These are phyloP conservation scores for Boletellus sp. DNA, from an alignment of 1,284 basidiomycete species.

Conservation along the genomic window DNA sequence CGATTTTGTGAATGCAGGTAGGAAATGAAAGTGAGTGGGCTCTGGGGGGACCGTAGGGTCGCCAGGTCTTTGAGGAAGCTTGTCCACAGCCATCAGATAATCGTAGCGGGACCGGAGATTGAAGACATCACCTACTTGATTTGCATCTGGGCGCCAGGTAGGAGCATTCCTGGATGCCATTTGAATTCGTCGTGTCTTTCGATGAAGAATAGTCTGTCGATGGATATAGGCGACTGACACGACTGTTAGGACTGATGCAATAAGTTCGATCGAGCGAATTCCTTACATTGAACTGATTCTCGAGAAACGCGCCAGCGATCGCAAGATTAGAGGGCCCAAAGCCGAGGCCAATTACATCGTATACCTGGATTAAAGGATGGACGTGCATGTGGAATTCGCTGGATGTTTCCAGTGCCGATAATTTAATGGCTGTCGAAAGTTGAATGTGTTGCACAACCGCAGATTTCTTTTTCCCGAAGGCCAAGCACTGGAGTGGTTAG, in stretches of 20 bases:
- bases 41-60: conserved; percentile 53
- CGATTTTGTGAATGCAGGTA: conserved; percentile 54
- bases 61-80: conserved; percentile 62
- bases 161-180: conserved; percentile 61
- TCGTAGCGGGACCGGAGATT: background rate
- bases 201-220: conserved; percentile 45
- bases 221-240: conserved; percentile 24
- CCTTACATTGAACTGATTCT: conserved; percentile 25
- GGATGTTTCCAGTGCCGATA: background rate
- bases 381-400: conserved; percentile 3
- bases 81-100: conserved; percentile 11
- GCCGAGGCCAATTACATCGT: conserved; percentile 53
- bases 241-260: background rate
- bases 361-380: conserved; percentile 22
- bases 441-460: too few species aligned
- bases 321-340: conserved; percentile 61
- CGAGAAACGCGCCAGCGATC: conserved; percentile 53
- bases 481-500: too few species aligned
- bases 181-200: conserved; percentile 48
- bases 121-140: conserved; percentile 40
- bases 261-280: conserved; percentile 1
- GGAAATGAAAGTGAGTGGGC: conserved; percentile 54
- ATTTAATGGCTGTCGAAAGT: too few species aligned
- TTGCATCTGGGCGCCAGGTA: conserved; percentile 57
- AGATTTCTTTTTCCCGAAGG: too few species aligned